A percentile compares a stretch with the other conserved stretches of the same genome.
Conservation (phyloP, 2,329 filamentous ascomycete species). For the Ophiosphaerella korrae region DNA sequence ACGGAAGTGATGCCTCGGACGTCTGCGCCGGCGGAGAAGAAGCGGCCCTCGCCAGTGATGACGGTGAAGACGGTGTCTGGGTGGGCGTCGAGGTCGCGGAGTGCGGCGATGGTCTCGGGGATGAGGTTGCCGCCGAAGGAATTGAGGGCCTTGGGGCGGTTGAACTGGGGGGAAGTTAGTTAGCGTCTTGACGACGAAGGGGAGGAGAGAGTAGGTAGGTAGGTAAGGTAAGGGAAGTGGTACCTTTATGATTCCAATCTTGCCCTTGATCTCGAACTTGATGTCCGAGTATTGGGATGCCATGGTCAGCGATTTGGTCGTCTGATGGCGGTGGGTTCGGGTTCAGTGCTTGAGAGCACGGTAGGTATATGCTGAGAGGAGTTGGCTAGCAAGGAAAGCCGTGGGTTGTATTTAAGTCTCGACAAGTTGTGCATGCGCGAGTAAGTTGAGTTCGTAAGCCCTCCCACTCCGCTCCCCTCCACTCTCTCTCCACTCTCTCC, state of each 20-base stretch:
- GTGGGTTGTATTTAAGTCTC: neutral
- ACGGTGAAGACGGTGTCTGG: constrained; percentile 58
- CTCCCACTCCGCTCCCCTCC: too few species aligned
- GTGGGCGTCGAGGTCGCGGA: constrained; percentile 53
- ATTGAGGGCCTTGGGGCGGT: constrained; percentile 56
- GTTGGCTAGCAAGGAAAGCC: too few species aligned
- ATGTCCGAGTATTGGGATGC: constrained; percentile 48
- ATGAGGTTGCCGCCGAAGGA: constrained; percentile 55
- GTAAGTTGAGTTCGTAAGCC: constrained; percentile 15
- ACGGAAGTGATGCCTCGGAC: constrained; percentile 40
- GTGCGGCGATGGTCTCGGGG: constrained; percentile 49
- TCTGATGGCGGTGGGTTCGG: neutral
- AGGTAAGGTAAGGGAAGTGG: too few species aligned
- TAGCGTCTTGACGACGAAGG: neutral
- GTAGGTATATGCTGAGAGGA: too few species aligned
- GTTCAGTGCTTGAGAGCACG: too few species aligned
- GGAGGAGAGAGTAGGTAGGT: neutral
- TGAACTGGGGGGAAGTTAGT: constrained; percentile 44
- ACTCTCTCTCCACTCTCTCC: too few species aligned
- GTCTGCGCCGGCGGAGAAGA: constrained; percentile 58
- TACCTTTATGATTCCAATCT: constrained; percentile 56
- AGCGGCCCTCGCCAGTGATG: constrained; percentile 56
- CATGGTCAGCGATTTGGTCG: constrained; percentile 21
- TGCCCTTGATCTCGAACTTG: constrained; percentile 50
- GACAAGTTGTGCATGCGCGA: neutral